Percentiles rank a stretch among this genome's conserved stretches.
Conservation (phyloP, 129 eudicot genomes). For the Centaurea solstitialis region DNA sequence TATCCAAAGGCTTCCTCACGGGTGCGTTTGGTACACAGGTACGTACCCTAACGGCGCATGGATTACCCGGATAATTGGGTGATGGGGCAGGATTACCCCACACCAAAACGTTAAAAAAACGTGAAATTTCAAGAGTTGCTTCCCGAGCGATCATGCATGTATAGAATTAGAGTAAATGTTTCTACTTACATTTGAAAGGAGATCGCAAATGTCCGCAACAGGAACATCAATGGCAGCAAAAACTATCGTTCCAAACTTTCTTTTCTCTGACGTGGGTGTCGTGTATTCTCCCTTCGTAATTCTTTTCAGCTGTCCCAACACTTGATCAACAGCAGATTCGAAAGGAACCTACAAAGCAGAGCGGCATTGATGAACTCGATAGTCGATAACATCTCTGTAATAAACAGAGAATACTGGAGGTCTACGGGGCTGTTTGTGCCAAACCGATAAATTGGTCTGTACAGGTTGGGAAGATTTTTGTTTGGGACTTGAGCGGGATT, state of each 20-base stretch:
- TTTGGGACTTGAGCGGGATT: too few species aligned
- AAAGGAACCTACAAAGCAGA: constrained; percentile 70
- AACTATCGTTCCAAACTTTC: constrained; percentile 65
- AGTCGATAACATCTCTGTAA: constrained; percentile 8
- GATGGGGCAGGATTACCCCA: too few species aligned
- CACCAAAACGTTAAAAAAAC: too few species aligned
- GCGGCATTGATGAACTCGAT: neutral
- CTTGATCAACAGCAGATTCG: constrained; percentile 60
- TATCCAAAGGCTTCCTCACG: too few species aligned
- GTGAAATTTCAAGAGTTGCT: too few species aligned
- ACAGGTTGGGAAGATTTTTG: too few species aligned
- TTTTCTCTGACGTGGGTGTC: constrained; percentile 60
- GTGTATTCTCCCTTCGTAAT: constrained; percentile 77
- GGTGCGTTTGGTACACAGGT: too few species aligned
- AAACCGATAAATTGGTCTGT: too few species aligned
- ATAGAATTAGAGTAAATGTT: neutral
- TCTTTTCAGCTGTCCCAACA: constrained; percentile 59
- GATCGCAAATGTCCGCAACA: constrained; percentile 50
- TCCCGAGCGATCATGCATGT: neutral
- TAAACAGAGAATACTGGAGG: neutral
- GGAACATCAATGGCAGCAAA: constrained; percentile 85
- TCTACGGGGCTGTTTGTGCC: too few species aligned
- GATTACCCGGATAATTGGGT: too few species aligned
- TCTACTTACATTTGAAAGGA: constrained; percentile 61
- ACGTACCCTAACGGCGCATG: too few species aligned